Evolutionary conservation across 352 stramenopile species (phyloP).

Genomic region (Aphanomyces stellatus): DNA sequence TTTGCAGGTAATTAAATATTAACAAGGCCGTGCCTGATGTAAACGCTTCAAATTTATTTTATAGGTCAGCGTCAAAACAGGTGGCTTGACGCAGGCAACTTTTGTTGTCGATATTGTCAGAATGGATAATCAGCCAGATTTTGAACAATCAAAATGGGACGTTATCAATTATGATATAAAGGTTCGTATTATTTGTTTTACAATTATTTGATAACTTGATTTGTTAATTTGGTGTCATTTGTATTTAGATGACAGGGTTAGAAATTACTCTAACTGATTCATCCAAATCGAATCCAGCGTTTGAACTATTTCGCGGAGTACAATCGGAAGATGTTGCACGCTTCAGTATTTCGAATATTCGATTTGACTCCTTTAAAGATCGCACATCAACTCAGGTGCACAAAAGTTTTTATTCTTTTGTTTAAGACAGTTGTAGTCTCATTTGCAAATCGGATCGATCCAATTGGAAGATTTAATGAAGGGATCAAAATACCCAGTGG

Average conservation of each 20-base stretch:
- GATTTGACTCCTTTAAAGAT: conserved; percentile 31
- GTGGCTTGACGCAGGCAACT: conserved; percentile 60
- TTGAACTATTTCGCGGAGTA: background rate
- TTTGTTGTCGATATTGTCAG: conserved; percentile 53
- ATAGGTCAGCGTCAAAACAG: conserved; percentile 49
- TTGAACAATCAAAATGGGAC: conserved; percentile 8
- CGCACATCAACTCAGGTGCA: background rate
- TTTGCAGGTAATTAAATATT: conserved; percentile 26
- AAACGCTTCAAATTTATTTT: too few relatives aligned
- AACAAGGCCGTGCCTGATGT: background rate
- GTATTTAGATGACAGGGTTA: conserved; percentile 52
- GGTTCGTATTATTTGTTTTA: background rate
- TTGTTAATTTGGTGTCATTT: too few relatives aligned
- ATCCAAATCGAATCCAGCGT: background rate
- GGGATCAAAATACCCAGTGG: conserved; percentile 51
- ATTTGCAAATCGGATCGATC: conserved; percentile 65
- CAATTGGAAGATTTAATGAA: conserved; percentile 62
- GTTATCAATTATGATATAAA: conserved; percentile 14
- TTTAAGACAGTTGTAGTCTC: conserved; percentile 28
- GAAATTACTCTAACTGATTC: conserved; percentile 58
- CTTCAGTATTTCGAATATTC: conserved; percentile 57
- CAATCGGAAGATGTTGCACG: conserved; percentile 46
- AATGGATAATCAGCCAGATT: background rate
- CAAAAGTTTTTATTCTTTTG: background rate
- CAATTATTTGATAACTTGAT: background rate